Conservation (phyloP, 1,284 basidiomycete genomes). For the Apiotrichum gracile region DNA sequence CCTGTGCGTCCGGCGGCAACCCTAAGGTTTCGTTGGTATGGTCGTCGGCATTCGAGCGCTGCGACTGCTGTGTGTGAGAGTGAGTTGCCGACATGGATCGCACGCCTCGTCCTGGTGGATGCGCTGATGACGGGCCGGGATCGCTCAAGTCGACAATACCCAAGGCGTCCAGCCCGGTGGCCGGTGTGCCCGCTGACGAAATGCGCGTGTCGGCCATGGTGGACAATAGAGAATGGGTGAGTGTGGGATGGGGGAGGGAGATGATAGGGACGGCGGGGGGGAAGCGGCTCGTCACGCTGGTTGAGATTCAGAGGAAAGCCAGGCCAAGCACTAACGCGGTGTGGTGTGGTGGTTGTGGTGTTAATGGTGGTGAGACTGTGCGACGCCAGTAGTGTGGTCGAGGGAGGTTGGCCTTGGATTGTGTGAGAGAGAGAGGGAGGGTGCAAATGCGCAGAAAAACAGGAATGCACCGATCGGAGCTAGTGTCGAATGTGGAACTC, state of each 20-base stretch:
- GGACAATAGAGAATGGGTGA: neutral
- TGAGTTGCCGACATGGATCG: neutral
- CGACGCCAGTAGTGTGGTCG: neutral
- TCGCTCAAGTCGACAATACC: constrained; percentile 8
- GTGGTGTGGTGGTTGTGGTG: too few species aligned
- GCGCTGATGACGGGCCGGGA: neutral
- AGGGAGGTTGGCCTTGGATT: too few species aligned
- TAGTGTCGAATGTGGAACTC: too few species aligned
- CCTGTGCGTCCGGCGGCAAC: constrained; percentile 9
- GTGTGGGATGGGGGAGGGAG: neutral
- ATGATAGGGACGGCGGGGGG: neutral
- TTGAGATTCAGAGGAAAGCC: neutral
- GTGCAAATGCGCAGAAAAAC: too few species aligned
- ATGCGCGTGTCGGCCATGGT: constrained; percentile 5
- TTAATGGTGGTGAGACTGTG: neutral
- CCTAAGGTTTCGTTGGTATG: constrained; percentile 9
- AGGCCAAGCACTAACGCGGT: too few species aligned
- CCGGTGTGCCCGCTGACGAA: neutral
- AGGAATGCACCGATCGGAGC: too few species aligned
- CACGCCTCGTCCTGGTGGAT: neutral
- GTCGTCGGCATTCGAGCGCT: neutral
- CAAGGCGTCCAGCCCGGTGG: constrained; percentile 4
- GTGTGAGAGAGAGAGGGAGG: too few species aligned
- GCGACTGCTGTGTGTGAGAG: neutral
- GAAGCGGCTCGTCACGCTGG: neutral